Base-by-base conservation (phyloP, 306 rosid species). In the Rosa lucieae region DNA sequence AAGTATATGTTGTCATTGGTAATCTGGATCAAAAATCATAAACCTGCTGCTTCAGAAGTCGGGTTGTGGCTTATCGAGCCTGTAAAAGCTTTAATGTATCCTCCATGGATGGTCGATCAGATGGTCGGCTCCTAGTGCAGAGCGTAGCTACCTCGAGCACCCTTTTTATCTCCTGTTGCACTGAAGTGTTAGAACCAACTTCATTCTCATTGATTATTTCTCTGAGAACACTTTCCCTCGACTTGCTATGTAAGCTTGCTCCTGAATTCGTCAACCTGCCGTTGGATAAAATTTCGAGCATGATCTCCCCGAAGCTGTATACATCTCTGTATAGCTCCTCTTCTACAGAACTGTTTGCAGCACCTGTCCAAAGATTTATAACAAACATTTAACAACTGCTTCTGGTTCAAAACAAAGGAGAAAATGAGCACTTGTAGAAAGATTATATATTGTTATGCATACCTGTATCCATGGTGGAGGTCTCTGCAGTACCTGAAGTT, bases 51-150 rank as follows among this genome's bases (percentile, higher is more conserved):
- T 80, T 74, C 82, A 75, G 52, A 74, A 81, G 51, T 87, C 67
- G 47, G 82, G 74, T 61, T 81, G 77, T 48, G 82, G 82, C 79
- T 79, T 75, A 44, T 90, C 49, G 76, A 77, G 37, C 90, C 92
- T 76, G 94, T 81, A 93, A 78, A 77, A 87, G 92, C 90, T 90
- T 91, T 44, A 90, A 75, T 65, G 85, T 88, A 46, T 89, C 92
- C 72, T 89, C 88, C 87, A 92, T 91, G 81, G 97, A 89, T 76
- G 99, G 97, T 26, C 90, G 84, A 37, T 95, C 91, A 1, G 80
- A 69, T 42, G 88, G 80, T 77, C 86, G 81, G 86, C 86, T 90
- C 74, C 85, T 88, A 11, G 93, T 92, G 87, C 99, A 95, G 72
- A 87, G 85, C 67, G 85, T 78, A 69, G 97, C 96, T 72, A 90